Conservation (phyloP, 352 stramenopile genomes). For the Phytophthora sp. region DNA sequence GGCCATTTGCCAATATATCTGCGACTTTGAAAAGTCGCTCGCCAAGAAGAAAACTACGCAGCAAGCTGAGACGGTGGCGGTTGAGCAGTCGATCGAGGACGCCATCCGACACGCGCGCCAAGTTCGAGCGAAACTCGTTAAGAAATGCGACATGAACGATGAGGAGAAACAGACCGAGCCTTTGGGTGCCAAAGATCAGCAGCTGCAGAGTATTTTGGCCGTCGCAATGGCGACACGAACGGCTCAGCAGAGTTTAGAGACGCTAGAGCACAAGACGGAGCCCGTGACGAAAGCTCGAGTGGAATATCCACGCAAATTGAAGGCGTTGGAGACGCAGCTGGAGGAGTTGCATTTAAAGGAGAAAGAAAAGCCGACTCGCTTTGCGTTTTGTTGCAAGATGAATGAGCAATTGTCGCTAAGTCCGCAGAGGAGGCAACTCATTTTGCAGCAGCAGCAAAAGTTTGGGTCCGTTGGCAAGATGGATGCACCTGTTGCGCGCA, state of each 20-base stretch:
- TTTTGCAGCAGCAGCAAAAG: constrained; percentile 17
- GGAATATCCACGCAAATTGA: constrained; percentile 59
- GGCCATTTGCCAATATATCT: constrained; percentile 25
- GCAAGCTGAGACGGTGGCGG: constrained; percentile 28
- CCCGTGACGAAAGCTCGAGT: constrained; percentile 22
- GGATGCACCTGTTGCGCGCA: constrained; percentile 12
- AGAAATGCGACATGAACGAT: not conserved
- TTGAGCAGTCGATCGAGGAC: constrained; percentile 50
- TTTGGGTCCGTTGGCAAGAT: constrained; percentile 10
- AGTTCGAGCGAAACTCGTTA: constrained; percentile 30
- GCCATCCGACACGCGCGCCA: constrained; percentile 53
- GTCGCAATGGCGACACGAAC: constrained; percentile 39
- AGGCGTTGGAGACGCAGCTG: constrained; percentile 47
- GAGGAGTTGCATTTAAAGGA: constrained; percentile 41
- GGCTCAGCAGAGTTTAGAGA: constrained; percentile 1
- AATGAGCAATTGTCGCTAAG: constrained; percentile 52
- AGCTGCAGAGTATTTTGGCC: constrained; percentile 36
- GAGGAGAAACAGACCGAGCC: constrained; percentile 4
- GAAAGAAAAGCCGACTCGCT: constrained; percentile 43
- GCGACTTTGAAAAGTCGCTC: constrained; percentile 18
- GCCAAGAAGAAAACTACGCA: constrained; percentile 11
- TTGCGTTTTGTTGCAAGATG: constrained; percentile 59
- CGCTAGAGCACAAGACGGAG: constrained; percentile 1
- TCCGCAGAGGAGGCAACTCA: constrained; percentile 14
- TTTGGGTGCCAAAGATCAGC: constrained; percentile 1